Evolutionary conservation across 345 rosid genomes (phyloP), one percentile per base, ranked within the genome.

Genomic region (Acer campestre): DNA sequence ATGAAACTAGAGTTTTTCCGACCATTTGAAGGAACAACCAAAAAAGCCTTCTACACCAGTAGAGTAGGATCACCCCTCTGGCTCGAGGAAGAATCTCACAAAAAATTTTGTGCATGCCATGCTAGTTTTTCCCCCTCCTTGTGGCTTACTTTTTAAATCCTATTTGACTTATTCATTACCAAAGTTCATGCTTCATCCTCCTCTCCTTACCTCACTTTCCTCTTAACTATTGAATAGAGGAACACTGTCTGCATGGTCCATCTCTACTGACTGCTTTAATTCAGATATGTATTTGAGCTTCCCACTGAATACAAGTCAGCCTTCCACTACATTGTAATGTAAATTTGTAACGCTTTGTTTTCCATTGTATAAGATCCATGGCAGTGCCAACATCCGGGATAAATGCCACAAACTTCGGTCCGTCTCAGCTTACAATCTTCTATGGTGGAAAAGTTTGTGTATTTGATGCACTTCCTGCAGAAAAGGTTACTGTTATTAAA

Each of bases 381-480:
- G 70, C 71, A 11, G 62, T 76, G 75, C 79, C 79, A 17, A 62
- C 84, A 38, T 77, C 86, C 38, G 87, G 84, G 82, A 69, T 79
- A 17, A 83, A 84, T 75, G 62, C 84, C 67, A 55, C 78, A 20
- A 22, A 65, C 29, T 44, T 67, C 44, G 27, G 80, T 77, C 91
- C 91, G 23, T 61, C 81, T 78, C 97, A 93, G 81, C 94, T 93
- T 42, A 95, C 98, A 55, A 88, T 95, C 67, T 93, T 93, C 89
- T 95, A 85, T 75, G 89, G 89, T 75, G 98, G 98, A 85, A 84
- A 70, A 49, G 94, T 93, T 72, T 73, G 80, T 65, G 95, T 93
- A 42, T 92, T 93, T 73, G 92, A 93, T 79, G 87, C 84, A 56
- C 74, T 95, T 80, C 85, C 97, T 7, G 77, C 83, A 20, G 97